Percentiles rank a stretch among this genome's conserved stretches.
These are phyloP conservation scores for Amesomyces nigricolor DNA, from an alignment of 2,329 filamentous ascomycete genomes.

Conservation along the genomic window DNA sequence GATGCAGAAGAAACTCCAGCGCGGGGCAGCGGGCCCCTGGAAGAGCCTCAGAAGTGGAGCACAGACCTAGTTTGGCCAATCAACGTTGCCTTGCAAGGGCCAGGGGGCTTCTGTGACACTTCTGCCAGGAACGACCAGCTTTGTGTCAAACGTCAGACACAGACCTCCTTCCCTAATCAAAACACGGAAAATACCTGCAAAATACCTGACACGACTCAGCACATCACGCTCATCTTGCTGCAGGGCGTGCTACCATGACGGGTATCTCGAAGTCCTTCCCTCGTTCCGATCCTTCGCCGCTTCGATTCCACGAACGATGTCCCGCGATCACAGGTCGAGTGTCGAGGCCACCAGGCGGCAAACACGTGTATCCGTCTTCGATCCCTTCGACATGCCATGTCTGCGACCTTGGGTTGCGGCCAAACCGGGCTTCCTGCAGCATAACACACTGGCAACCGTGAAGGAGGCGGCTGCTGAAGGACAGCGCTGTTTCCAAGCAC, in stretches of 20 bases:
- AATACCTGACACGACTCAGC: conserved; percentile 21
- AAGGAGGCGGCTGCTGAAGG: neutral
- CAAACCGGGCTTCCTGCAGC: neutral
- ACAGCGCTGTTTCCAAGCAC: neutral
- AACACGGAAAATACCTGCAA: conserved; percentile 21
- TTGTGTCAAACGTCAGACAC: conserved; percentile 39
- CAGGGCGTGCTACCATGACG: neutral
- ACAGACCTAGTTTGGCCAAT: conserved; percentile 19
- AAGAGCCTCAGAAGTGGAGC: conserved; percentile 23
- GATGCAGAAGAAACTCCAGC: conserved; percentile 1
- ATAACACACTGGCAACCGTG: neutral
- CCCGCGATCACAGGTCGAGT: conserved; percentile 1
- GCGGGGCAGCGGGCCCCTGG: conserved; percentile 17
- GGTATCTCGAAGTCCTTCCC: conserved; percentile 9
- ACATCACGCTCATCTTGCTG: neutral
- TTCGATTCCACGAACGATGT: neutral
- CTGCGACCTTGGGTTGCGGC: neutral
- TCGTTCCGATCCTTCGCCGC: neutral
- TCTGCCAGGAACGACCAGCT: conserved; percentile 35
- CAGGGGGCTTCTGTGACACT: conserved; percentile 26
- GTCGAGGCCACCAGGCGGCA: conserved; percentile 11
- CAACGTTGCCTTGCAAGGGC: conserved; percentile 8
- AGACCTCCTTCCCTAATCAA: conserved; percentile 24
- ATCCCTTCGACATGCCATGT: neutral
- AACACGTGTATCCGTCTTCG: neutral